Evolutionary conservation across 768 basidiomycete genomes (phyloP).

Genomic region (Mycena vitilis): DNA sequence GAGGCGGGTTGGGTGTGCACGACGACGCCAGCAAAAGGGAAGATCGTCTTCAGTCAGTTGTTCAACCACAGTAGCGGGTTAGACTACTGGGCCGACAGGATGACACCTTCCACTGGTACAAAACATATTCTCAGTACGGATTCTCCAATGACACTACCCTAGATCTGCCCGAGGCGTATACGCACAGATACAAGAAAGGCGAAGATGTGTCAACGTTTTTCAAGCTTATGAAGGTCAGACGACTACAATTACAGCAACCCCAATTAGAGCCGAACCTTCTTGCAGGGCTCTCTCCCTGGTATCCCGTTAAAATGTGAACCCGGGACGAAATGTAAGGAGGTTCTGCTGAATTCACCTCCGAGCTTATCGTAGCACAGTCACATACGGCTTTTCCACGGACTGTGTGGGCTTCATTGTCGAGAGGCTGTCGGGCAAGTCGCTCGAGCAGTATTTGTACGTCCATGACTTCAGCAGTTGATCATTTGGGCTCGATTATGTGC

Average conservation of each 20-base stretch:
- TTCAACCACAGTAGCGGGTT: slow-evolving; percentile 48
- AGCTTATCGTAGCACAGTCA: slow-evolving; percentile 26
- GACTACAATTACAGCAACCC: no score
- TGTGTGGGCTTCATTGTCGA: slow-evolving; percentile 44
- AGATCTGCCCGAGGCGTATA: slow-evolving; percentile 28
- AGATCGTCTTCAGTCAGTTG: slow-evolving; percentile 42
- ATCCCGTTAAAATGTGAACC: slow-evolving; percentile 45
- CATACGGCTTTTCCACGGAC: slow-evolving; percentile 41
- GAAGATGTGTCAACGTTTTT: slow-evolving; percentile 40
- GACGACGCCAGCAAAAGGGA: slow-evolving; percentile 39
- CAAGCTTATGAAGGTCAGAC: slow-evolving; percentile 22
- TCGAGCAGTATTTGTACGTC: slow-evolving; percentile 45
- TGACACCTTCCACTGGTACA: not conserved
- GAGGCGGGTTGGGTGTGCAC: slow-evolving; percentile 14
- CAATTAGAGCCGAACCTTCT: not conserved
- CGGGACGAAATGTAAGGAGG: slow-evolving; percentile 43
- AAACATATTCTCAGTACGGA: not conserved
- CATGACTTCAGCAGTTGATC: not conserved
- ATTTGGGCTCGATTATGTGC: no score
- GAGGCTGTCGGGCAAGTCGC: slow-evolving; percentile 38
- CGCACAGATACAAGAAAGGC: slow-evolving; percentile 38
- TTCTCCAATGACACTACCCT: not conserved
- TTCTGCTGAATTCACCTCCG: no score
- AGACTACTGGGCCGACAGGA: slow-evolving; percentile 37
- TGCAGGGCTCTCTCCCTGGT: slow-evolving; percentile 39